A percentile compares a stretch with the other conserved stretches of the same genome.
phyloP scores from a whole-genome alignment of 257 asterid species.

The Perilla frutescens region DNA sequence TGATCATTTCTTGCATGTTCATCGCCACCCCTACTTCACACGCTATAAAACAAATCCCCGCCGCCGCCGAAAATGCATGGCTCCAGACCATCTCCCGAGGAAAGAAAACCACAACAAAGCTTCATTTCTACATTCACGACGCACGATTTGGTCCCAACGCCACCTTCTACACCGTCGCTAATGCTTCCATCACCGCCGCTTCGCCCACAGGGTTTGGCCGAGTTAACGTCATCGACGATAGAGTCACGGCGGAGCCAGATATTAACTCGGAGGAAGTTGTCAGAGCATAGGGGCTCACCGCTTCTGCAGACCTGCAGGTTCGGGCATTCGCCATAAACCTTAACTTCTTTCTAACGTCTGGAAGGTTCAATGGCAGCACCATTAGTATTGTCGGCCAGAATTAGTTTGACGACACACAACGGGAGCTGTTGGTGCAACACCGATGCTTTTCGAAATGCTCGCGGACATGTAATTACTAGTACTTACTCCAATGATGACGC shows the following conservation, averaged over 20 bases:
- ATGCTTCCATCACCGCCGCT: constrained; percentile 36
- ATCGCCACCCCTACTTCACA: not conserved
- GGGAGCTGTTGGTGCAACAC: constrained; percentile 31
- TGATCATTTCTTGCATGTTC: constrained; percentile 3
- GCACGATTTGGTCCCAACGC: constrained; percentile 26
- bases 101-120: constrained; percentile 2
- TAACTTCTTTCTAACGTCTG: not conserved
- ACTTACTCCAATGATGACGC: not conserved
- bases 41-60: not conserved
- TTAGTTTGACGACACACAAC: not conserved
- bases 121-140: constrained; percentile 51
- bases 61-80: constrained; percentile 18
- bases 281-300: not conserved
- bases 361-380: constrained; percentile 16
- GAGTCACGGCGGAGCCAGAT: constrained; percentile 46
- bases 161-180: constrained; percentile 42
- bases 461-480: not conserved
- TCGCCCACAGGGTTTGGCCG: constrained; percentile 44
- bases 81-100: constrained; percentile 23
- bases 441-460: not conserved
- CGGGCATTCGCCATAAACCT: constrained; percentile 26
- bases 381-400: constrained; percentile 5
- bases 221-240: constrained; percentile 43
- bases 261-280: constrained; percentile 38
- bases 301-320: constrained; percentile 23